These are phyloP conservation scores for Leucocoprinus birnbaumii DNA, from an alignment of 768 basidiomycete genomes.

Conservation along the genomic window DNA sequence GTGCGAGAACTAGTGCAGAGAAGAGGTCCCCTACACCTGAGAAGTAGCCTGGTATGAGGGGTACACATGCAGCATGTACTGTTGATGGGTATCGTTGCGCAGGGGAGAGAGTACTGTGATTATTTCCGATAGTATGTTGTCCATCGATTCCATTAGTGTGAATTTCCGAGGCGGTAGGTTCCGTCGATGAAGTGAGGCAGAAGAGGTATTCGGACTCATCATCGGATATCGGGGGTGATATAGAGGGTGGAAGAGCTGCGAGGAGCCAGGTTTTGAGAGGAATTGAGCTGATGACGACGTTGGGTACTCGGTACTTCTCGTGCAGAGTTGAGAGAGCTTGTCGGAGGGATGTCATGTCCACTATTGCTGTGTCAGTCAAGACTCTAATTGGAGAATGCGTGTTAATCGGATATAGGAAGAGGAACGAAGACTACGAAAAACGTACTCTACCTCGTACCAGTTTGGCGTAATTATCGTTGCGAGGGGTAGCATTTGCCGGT, in stretches of 20 bases:
- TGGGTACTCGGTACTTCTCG: conserved; percentile 67
- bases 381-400: conserved; percentile 56
- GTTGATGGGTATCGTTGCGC: conserved; percentile 24
- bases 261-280: conserved; percentile 65
- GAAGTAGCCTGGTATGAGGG: conserved; percentile 86
- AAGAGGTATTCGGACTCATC: conserved; percentile 53
- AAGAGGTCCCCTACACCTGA: conserved; percentile 97
- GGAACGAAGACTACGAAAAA: conserved; percentile 9
- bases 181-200: conserved; percentile 70
- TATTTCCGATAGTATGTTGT: neutral
- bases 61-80: conserved; percentile 72
- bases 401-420: no score
- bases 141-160: neutral
- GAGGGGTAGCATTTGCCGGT: conserved; percentile 74
- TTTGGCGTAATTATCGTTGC: conserved; percentile 96
- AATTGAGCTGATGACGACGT: conserved; percentile 92
- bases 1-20: conserved; percentile 85
- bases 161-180: conserved; percentile 2
- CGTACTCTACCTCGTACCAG: conserved; percentile 96
- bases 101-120: neutral
- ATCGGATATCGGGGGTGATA: conserved; percentile 30
- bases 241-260: conserved; percentile 42
- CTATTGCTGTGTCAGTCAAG: conserved; percentile 70
- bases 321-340: conserved; percentile 75
- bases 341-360: conserved; percentile 62